Conservation (phyloP, 352 stramenopile genomes). For the Phytopythium litorale region DNA sequence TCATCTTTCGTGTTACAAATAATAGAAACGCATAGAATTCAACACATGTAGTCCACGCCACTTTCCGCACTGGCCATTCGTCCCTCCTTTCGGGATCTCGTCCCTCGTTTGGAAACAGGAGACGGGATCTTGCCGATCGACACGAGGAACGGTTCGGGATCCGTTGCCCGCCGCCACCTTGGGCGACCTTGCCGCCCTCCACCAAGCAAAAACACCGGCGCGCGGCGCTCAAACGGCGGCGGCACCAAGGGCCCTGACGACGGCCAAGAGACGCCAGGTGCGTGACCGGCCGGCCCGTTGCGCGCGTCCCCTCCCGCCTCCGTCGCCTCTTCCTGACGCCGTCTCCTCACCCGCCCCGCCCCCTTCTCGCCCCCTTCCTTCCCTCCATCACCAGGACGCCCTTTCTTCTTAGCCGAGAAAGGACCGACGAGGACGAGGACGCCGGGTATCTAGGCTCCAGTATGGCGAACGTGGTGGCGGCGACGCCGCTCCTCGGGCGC, state of each 20-base stretch:
- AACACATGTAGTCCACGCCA: background rate
- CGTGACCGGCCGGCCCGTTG: too few relatives aligned
- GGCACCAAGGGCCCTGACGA: background rate
- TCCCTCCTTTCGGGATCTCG: background rate
- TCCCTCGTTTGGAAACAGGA: background rate
- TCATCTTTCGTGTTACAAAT: background rate
- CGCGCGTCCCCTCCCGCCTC: too few relatives aligned
- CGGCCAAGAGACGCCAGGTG: conserved; percentile 1
- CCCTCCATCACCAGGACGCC: background rate
- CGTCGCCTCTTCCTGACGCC: too few relatives aligned
- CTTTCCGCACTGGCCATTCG: background rate
- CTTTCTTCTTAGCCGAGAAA: conserved; percentile 1
- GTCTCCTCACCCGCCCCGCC: background rate
- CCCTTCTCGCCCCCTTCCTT: background rate
- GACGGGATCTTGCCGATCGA: too few relatives aligned
- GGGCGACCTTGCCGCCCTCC: conserved; percentile 2
- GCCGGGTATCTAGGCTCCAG: background rate
- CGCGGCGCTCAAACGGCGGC: background rate
- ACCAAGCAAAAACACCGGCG: conserved; percentile 1
- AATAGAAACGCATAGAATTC: background rate
- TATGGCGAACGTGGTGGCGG: conserved; percentile 2
- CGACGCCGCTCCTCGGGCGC: background rate
- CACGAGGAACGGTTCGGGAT: background rate
- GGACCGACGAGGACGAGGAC: background rate
- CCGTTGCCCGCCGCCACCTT: background rate